Evolutionary conservation across 257 asterid genomes (phyloP).

Genomic region (Eucommia ulmoides): DNA sequence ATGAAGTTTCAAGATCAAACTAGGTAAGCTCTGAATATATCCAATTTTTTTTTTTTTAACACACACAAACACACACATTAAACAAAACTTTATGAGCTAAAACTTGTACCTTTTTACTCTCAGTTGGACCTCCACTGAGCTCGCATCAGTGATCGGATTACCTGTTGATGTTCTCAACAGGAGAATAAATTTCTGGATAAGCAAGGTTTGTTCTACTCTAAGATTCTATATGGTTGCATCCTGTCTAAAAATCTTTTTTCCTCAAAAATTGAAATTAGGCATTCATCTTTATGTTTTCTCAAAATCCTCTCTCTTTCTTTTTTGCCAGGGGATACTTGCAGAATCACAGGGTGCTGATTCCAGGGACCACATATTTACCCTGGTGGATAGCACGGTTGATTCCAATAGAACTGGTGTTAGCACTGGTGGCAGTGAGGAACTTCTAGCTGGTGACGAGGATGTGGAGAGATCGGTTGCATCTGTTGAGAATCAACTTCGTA

Average conservation of each 20-base stretch:
- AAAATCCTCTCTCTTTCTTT: not conserved
- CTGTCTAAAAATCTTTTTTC: not conserved
- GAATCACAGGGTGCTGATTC: conserved; percentile 48
- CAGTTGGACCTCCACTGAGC: conserved; percentile 85
- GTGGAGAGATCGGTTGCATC: conserved; percentile 81
- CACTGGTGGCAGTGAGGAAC: conserved; percentile 62
- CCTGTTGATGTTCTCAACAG: conserved; percentile 64
- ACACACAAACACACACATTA: no score
- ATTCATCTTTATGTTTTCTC: not conserved
- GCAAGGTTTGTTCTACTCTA: conserved; percentile 48
- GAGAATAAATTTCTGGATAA: conserved; percentile 78
- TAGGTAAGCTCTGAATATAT: conserved; percentile 31
- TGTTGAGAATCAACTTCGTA: conserved; percentile 79
- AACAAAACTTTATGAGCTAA: no score
- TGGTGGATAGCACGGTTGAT: conserved; percentile 63
- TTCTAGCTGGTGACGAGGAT: conserved; percentile 73
- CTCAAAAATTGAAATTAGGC: not conserved
- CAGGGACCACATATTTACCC: conserved; percentile 39
- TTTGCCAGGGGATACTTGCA: conserved; percentile 60
- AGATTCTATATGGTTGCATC: no score
- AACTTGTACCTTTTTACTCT: no score
- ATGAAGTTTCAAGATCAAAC: conserved; percentile 80
- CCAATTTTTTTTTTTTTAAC: not conserved
- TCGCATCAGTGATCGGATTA: conserved; percentile 78
- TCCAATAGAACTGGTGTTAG: conserved; percentile 44